phyloP scores from a whole-genome alignment of 768 basidiomycete species.

The Mycena filopes region DNA sequence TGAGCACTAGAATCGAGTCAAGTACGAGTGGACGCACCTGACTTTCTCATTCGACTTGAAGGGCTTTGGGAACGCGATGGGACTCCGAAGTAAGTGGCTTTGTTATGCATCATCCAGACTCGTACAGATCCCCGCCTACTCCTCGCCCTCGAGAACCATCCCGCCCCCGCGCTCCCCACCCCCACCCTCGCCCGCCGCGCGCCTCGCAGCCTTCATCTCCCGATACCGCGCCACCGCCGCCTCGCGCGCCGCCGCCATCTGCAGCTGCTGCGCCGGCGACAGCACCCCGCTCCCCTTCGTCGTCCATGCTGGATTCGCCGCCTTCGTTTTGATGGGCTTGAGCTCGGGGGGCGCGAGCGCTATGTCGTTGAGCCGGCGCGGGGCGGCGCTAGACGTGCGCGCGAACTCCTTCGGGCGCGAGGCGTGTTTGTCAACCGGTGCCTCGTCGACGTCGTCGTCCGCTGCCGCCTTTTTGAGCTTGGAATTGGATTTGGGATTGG shows the following conservation, averaged over 20 bases:
- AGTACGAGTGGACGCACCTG: too few relatives aligned
- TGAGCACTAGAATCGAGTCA: too few relatives aligned
- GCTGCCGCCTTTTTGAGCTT: slow-evolving; percentile 37
- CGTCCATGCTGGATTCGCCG: slow-evolving; percentile 21
- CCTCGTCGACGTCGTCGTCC: slow-evolving; percentile 32
- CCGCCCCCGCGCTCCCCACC: slow-evolving; percentile 11
- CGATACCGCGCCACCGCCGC: slow-evolving; percentile 67
- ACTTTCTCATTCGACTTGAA: too few relatives aligned
- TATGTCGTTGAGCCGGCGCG: slow-evolving; percentile 77
- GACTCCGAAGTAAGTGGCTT: too few relatives aligned
- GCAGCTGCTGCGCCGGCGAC: slow-evolving; percentile 78
- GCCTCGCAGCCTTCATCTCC: slow-evolving; percentile 68
- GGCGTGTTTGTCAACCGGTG: slow-evolving; percentile 29
- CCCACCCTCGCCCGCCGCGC: slow-evolving; percentile 18
- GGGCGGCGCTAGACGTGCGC: slow-evolving; percentile 47
- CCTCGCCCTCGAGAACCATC: slow-evolving; percentile 13
- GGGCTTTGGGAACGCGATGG: too few relatives aligned
- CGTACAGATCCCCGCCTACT: background rate
- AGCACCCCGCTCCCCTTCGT: slow-evolving; percentile 51
- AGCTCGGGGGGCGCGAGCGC: slow-evolving; percentile 74
- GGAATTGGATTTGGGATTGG: slow-evolving; percentile 1
- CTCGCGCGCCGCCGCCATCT: slow-evolving; percentile 83
- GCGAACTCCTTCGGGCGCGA: slow-evolving; percentile 38
- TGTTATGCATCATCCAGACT: too few relatives aligned
- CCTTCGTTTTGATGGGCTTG: slow-evolving; percentile 55